Conservation (phyloP, 495 filamentous ascomycete genomes). For the Xylaria acuta region DNA sequence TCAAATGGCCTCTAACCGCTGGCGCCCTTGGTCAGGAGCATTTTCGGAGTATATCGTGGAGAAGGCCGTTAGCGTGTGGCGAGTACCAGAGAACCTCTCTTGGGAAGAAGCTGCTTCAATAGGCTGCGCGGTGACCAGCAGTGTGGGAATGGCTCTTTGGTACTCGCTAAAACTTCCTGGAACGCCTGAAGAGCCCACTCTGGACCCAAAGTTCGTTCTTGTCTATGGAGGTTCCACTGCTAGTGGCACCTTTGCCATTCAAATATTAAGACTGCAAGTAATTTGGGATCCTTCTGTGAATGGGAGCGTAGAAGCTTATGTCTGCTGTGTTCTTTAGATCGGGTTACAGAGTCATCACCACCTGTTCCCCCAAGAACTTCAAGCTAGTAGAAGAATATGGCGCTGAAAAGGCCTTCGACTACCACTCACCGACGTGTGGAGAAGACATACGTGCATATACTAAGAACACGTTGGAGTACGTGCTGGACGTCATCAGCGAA, state of each 20-base stretch:
- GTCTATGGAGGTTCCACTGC: conserved; percentile 25
- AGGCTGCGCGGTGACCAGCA: not conserved
- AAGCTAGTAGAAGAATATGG: conserved; percentile 1
- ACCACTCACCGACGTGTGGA: conserved; percentile 5
- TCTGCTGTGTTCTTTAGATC: too few species aligned
- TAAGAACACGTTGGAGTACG: conserved; percentile 1
- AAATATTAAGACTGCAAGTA: conserved; percentile 26
- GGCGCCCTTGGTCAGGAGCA: not conserved
- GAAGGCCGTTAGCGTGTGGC: not conserved
- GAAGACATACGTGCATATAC: not conserved
- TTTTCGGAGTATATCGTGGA: conserved; percentile 11
- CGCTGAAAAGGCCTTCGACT: conserved; percentile 11
- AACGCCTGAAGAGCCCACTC: not conserved
- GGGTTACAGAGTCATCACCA: not conserved
- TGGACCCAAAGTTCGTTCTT: not conserved
- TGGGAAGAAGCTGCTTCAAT: conserved; percentile 13
- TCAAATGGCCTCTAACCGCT: not conserved
- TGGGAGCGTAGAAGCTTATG: too few species aligned
- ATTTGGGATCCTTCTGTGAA: not conserved
- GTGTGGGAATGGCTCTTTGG: conserved; percentile 20
- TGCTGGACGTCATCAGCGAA: conserved; percentile 24
- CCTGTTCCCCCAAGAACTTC: conserved; percentile 18
- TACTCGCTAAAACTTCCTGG: conserved; percentile 17
- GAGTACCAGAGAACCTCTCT: conserved; percentile 8
- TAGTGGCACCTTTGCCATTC: conserved; percentile 22